Evolutionary conservation across 768 basidiomycete genomes (phyloP), one percentile per base, ranked within the genome.

Genomic region (Mycena capillaripes): DNA sequence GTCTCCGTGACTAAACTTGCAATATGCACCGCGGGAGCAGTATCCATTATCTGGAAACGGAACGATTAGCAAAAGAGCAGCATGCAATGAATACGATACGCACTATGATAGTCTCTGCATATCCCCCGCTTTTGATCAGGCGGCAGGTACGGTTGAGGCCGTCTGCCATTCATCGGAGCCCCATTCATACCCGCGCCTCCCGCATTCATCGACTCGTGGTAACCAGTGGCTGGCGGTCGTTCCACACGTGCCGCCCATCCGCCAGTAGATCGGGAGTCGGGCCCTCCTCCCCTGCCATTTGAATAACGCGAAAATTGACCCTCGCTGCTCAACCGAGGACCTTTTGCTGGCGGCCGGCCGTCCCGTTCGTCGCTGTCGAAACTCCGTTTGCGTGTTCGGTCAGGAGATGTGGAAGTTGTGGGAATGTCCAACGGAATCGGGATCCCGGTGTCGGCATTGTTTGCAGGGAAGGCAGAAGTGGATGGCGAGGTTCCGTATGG

Each of bases 101-200:
- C 78, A 97, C 97, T 95, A 81, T 97, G 91, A 80, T 97, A 98
- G 82, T 98, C 96, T 70, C 93, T 89, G 84, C 97, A 98, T 72
- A 93, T 89, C 16, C 94, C 94, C 74, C 91, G 88, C 72, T 89
- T 89, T 79, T 91, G 91, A 74, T 92, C 93, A 77, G 90, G 92
- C 34, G 92, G 92, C 64, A 89, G 89, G 77, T 95, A 94, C 8
- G 86, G 85, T 75, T 89, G 90, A 38, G 86, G 85, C 21, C 86
- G 87, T 72, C 91, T 84, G 11, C 85, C 85, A 69, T 86, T 87
- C 72, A 80, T 81, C 76, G 82, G 81, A 29, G 76, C 82, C 69
- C 83, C 82, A 72, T 84, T 84, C 81, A 83, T 81, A 50, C 71
- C 79, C 82, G 83, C 81, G 52, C 74, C 82, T 55, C 80, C 81